Conservation (phyloP, 768 basidiomycete genomes). For the Naematelia encephala region DNA sequence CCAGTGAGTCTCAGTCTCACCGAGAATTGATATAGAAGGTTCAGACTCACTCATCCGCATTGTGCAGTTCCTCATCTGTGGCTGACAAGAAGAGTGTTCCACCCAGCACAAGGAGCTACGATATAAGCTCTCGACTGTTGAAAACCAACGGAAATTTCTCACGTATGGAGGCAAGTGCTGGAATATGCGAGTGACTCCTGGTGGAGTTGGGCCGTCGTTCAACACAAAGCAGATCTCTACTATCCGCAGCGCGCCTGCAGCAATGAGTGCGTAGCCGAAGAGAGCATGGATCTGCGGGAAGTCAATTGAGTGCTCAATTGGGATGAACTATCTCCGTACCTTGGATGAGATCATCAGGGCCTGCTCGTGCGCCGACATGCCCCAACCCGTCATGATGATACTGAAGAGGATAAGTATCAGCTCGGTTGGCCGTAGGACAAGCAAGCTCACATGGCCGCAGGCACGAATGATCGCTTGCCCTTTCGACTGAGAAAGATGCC, state of each 20-base stretch:
- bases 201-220: slow-evolving; percentile 43
- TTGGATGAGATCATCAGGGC: slow-evolving; percentile 77
- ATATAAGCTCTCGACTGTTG: slow-evolving; percentile 2
- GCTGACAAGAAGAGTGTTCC: slow-evolving; percentile 83
- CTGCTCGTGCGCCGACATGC: slow-evolving; percentile 84
- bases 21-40: neutral
- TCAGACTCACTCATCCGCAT: slow-evolving; percentile 57
- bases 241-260: slow-evolving; percentile 74
- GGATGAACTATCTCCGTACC: slow-evolving; percentile 52
- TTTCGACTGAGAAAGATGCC: slow-evolving; percentile 65
- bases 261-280: slow-evolving; percentile 82
- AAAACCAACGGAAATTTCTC: slow-evolving; percentile 24
- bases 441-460: slow-evolving; percentile 65
- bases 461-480: slow-evolving; percentile 58
- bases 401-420: slow-evolving; percentile 54
- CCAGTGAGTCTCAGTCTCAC: neutral
- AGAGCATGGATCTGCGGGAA: slow-evolving; percentile 65
- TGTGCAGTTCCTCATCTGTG: slow-evolving; percentile 82
- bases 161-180: slow-evolving; percentile 84
- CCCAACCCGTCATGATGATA: slow-evolving; percentile 88
- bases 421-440: neutral
- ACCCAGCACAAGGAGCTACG: slow-evolving; percentile 11
- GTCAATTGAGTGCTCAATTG: neutral
- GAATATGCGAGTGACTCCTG: slow-evolving; percentile 61
- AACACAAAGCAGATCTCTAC: slow-evolving; percentile 78